Conservation (phyloP, 371 early-diverging fungal species). For the Blakeslea trispora region DNA sequence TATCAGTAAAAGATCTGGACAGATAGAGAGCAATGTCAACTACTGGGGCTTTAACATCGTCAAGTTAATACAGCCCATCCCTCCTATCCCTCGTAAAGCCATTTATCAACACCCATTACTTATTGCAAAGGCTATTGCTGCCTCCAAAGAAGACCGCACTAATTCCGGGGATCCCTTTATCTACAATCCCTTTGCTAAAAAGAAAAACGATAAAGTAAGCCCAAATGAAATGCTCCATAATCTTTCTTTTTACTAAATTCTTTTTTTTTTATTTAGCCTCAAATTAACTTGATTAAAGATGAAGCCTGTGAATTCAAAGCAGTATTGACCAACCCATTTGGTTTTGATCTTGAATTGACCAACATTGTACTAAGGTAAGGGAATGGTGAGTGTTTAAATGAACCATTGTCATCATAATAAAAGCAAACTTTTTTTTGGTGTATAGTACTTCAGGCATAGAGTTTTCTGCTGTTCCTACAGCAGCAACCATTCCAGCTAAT, state of each 20-base stretch:
- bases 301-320: constrained; percentile 76
- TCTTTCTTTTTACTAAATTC: too few species aligned
- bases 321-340: constrained; percentile 75
- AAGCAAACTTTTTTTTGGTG: too few species aligned
- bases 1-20: constrained; percentile 37
- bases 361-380: constrained; percentile 65
- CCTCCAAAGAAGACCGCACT: constrained; percentile 26
- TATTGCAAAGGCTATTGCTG: constrained; percentile 26
- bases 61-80: constrained; percentile 35
- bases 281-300: constrained; percentile 56
- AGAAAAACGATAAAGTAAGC: constrained; percentile 50
- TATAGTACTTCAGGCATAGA: constrained; percentile 63
- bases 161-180: constrained; percentile 67
- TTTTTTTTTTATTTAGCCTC: constrained; percentile 2
- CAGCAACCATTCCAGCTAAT: constrained; percentile 72
- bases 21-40: constrained; percentile 34
- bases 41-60: constrained; percentile 59
- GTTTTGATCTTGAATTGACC: constrained; percentile 77
- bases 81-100: constrained; percentile 50
- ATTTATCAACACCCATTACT: constrained; percentile 34
- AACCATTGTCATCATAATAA: too few species aligned
- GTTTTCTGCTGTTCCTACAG: constrained; percentile 60
- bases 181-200: constrained; percentile 75
- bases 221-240: too few species aligned
- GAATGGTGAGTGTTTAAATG: background rate